These are phyloP conservation scores for Laguncularia racemosa DNA, from an alignment of 345 rosid species.

Conservation along the genomic window DNA sequence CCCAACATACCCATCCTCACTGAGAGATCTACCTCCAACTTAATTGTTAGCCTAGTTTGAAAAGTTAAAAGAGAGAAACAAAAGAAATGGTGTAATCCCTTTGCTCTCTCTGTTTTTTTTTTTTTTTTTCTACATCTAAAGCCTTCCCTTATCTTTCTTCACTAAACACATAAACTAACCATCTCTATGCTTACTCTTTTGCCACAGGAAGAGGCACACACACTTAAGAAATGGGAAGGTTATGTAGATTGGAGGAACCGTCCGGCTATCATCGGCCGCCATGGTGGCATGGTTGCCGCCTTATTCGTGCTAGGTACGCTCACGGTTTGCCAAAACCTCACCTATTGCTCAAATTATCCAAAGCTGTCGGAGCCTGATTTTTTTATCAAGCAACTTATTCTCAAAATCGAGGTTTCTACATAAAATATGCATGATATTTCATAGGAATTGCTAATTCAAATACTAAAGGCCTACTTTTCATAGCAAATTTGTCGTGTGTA, in stretches of 20 bases:
- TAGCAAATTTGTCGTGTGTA: background rate
- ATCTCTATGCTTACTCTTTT: background rate
- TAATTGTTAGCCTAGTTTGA: background rate
- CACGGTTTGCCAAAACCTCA: slow-evolving; percentile 5
- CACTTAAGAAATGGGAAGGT: slow-evolving; percentile 55
- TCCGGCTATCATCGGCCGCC: slow-evolving; percentile 41
- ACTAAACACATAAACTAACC: background rate
- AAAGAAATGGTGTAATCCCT: slow-evolving; percentile 54
- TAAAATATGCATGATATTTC: no score
- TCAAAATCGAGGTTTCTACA: no score
- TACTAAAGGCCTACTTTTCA: no score
- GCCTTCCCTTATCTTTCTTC: slow-evolving; percentile 1
- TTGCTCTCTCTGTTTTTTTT: slow-evolving; percentile 3
- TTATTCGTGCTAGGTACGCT: slow-evolving; percentile 54
- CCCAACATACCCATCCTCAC: background rate
- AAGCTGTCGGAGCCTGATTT: background rate
- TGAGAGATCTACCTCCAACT: background rate
- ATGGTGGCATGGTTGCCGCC: slow-evolving; percentile 70
- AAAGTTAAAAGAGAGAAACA: background rate
- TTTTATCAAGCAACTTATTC: background rate
- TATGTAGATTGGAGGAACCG: slow-evolving; percentile 72
- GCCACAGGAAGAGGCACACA: slow-evolving; percentile 38
- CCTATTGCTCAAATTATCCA: background rate
- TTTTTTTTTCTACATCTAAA: background rate
- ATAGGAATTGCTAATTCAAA: no score